These are phyloP conservation scores for Lepidopterella palustris DNA, from an alignment of 495 filamentous ascomycete species.

Conservation along the genomic window DNA sequence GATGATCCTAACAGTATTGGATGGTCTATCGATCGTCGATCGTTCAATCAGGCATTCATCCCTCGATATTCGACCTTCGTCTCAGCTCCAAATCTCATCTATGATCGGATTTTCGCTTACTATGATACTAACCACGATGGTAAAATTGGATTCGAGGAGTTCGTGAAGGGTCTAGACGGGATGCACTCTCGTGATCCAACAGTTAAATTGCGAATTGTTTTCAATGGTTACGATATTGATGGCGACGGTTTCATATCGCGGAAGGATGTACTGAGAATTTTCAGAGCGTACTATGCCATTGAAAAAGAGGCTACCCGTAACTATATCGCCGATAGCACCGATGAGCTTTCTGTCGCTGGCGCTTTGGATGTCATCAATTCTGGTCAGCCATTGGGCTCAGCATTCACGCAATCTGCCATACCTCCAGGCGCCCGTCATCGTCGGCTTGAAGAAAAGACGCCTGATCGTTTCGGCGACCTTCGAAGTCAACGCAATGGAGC, in stretches of 20 bases:
- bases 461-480: slow-evolving; percentile 17
- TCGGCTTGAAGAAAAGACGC: slow-evolving; percentile 14
- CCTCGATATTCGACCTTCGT: slow-evolving; percentile 71
- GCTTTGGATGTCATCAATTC: slow-evolving; percentile 52
- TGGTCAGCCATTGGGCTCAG: slow-evolving; percentile 35
- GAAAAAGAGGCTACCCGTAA: slow-evolving; percentile 80
- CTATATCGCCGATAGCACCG: slow-evolving; percentile 57
- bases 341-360: slow-evolving; percentile 62
- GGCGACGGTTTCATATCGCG: slow-evolving; percentile 80
- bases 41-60: slow-evolving; percentile 84
- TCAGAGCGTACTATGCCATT: slow-evolving; percentile 80
- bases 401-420: slow-evolving; percentile 30
- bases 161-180: slow-evolving; percentile 74
- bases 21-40: slow-evolving; percentile 82
- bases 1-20: slow-evolving; percentile 69
- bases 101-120: slow-evolving; percentile 93
- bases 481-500: neutral
- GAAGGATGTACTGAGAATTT: slow-evolving; percentile 86
- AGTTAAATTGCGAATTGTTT: slow-evolving; percentile 61
- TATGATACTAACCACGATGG: slow-evolving; percentile 87
- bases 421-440: slow-evolving; percentile 11
- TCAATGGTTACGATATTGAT: slow-evolving; percentile 86
- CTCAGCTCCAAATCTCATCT: slow-evolving; percentile 77
- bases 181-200: slow-evolving; percentile 49
- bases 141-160: slow-evolving; percentile 90